Conservation (phyloP, 345 rosid species). For the Syzygium aromaticum region DNA sequence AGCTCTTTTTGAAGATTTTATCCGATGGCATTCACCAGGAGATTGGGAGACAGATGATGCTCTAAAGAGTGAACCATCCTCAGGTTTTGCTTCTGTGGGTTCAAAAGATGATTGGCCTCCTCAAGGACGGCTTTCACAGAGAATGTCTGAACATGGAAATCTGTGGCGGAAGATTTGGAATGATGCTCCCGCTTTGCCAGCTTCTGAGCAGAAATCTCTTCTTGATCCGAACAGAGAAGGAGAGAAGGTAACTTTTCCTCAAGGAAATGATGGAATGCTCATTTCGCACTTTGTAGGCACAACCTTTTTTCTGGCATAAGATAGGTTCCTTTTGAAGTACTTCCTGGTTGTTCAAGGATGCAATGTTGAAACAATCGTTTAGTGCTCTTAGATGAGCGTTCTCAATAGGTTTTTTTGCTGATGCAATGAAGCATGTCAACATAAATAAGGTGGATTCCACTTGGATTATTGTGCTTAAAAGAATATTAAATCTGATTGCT, state of each 20-base stretch:
- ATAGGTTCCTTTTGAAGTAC: not conserved
- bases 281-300: not conserved
- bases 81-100: constrained; percentile 15
- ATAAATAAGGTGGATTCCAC: not conserved
- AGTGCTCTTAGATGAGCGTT: not conserved
- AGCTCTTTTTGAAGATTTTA: constrained; percentile 92
- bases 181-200: constrained; percentile 65
- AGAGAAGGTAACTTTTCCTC: constrained; percentile 55
- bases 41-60: constrained; percentile 63
- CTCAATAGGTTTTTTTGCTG: not conserved
- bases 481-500: not conserved
- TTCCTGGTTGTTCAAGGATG: not conserved
- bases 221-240: constrained; percentile 89
- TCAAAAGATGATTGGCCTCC: constrained; percentile 78
- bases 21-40: constrained; percentile 98
- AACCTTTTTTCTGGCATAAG: not conserved
- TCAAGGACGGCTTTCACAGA: constrained; percentile 69
- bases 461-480: not conserved
- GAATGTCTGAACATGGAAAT: constrained; percentile 92
- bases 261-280: not conserved
- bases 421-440: not conserved
- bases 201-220: constrained; percentile 81
- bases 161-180: constrained; percentile 89
- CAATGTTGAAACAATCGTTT: not conserved
- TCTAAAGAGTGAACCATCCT: constrained; percentile 28